Evolutionary conservation across 805 yeast genomes (phyloP).

Genomic region (Nakazawaea holstii): DNA sequence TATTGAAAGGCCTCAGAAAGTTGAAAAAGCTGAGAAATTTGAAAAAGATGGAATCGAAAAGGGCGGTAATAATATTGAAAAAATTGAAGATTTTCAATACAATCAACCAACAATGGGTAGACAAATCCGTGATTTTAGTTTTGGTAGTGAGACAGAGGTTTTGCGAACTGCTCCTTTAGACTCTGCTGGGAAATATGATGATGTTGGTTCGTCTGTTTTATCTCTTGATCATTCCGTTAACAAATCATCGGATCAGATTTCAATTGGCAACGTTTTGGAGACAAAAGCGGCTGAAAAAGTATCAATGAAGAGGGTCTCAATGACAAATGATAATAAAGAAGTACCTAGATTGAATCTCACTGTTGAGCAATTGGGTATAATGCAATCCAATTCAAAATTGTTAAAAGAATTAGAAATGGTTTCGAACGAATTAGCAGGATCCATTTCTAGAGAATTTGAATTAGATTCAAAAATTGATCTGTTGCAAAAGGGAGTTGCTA

Average conservation of each 20-base stretch:
- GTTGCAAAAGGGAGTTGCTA: background rate
- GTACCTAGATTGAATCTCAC: conserved; percentile 28
- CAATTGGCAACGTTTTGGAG: no score
- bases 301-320: background rate
- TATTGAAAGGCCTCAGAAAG: no score
- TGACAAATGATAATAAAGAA: background rate
- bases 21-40: no score
- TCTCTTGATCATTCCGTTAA: background rate
- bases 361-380: conserved; percentile 56
- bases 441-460: conserved; percentile 63
- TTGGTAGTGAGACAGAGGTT: conserved; percentile 9
- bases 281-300: no score
- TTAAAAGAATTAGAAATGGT: conserved; percentile 62
- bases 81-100: background rate
- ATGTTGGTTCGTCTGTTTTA: background rate
- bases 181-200: background rate
- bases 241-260: background rate
- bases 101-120: conserved; percentile 9
- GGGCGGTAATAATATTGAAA: background rate
- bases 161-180: conserved; percentile 6
- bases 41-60: no score
- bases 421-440: conserved; percentile 66
- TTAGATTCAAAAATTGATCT: conserved; percentile 41
- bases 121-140: conserved; percentile 9
- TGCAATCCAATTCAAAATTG: conserved; percentile 53